These are phyloP conservation scores for Amanita exitialis DNA, from an alignment of 768 basidiomycete species.

Conservation along the genomic window DNA sequence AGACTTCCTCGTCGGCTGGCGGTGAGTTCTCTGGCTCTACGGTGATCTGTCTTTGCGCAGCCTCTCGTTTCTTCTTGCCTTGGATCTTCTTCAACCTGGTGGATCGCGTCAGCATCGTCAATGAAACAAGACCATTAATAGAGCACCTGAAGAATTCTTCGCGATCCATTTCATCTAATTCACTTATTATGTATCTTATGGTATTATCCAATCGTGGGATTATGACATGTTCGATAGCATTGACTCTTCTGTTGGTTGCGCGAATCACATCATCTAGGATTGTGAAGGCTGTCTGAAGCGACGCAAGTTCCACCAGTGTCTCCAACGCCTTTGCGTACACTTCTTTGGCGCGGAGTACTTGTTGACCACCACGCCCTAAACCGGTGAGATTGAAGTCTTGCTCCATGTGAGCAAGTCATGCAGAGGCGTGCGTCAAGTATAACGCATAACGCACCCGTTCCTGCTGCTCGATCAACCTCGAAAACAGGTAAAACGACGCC, in stretches of 20 bases:
- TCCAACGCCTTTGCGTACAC: slow-evolving; percentile 97
- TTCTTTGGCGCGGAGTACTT: slow-evolving; percentile 89
- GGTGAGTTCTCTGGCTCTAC: slow-evolving; percentile 20
- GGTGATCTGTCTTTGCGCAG: slow-evolving; percentile 16
- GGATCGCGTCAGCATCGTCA: neutral
- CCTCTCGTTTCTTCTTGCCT: slow-evolving; percentile 83
- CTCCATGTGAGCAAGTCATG: neutral
- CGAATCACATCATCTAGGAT: slow-evolving; percentile 99
- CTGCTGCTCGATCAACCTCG: slow-evolving; percentile 78
- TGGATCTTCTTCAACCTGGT: slow-evolving; percentile 91
- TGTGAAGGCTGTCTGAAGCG: slow-evolving; percentile 94
- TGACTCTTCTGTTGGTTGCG: slow-evolving; percentile 97
- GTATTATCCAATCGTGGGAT: slow-evolving; percentile 96
- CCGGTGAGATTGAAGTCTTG: slow-evolving; percentile 96
- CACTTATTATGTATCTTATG: slow-evolving; percentile 95
- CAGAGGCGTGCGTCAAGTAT: neutral
- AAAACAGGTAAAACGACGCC: slow-evolving; percentile 95
- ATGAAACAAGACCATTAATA: neutral
- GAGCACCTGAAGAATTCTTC: slow-evolving; percentile 85
- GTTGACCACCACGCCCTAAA: slow-evolving; percentile 93
- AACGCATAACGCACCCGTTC: slow-evolving; percentile 50
- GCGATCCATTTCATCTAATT: slow-evolving; percentile 97
- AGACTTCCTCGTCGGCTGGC: slow-evolving; percentile 24
- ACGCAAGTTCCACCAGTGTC: slow-evolving; percentile 94
- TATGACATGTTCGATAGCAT: slow-evolving; percentile 95